A percentile compares a stretch with the other conserved stretches of the same genome.
phyloP scores from a whole-genome alignment of 306 rosid genomes.

The Begonia peltatifolia region DNA sequence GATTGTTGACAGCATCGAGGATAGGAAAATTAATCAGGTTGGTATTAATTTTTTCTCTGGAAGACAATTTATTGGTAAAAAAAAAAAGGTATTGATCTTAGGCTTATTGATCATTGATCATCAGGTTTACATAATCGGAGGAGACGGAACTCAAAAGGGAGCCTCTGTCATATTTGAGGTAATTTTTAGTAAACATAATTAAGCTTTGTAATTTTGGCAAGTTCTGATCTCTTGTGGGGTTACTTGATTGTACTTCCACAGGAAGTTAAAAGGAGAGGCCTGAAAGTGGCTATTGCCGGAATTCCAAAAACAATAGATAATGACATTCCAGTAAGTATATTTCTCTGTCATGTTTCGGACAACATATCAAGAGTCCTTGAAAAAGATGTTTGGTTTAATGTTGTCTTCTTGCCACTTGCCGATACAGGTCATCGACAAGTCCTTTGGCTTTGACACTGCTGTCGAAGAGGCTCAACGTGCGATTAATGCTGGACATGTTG shows the following conservation, averaged over 20 bases:
- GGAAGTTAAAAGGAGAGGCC: slow-evolving; percentile 88
- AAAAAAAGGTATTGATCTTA: not conserved
- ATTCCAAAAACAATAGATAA: slow-evolving; percentile 96
- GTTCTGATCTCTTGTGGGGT: not conserved
- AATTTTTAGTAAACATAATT: not conserved
- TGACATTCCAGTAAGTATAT: slow-evolving; percentile 57
- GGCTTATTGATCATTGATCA: slow-evolving; percentile 4
- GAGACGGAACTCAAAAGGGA: slow-evolving; percentile 97
- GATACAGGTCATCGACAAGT: slow-evolving; percentile 67
- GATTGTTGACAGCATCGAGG: slow-evolving; percentile 91
- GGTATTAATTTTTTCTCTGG: not conserved
- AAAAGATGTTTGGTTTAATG: too few relatives aligned
- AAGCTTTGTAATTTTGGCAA: not conserved
- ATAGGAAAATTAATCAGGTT: slow-evolving; percentile 88
- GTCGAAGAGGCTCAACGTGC: slow-evolving; percentile 99
- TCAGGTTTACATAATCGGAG: slow-evolving; percentile 97
- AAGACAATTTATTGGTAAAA: not conserved
- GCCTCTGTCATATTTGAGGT: slow-evolving; percentile 93
- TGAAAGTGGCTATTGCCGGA: slow-evolving; percentile 76
- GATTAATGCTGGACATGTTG: slow-evolving; percentile 95
- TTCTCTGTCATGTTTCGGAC: slow-evolving; percentile 5
- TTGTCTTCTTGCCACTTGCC: slow-evolving; percentile 3
- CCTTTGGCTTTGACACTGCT: slow-evolving; percentile 95
- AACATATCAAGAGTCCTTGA: too few relatives aligned
- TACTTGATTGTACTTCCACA: slow-evolving; percentile 17